Evolutionary conservation across 495 filamentous ascomycete species (phyloP).

Genomic region (Talaromyces adpressus): DNA sequence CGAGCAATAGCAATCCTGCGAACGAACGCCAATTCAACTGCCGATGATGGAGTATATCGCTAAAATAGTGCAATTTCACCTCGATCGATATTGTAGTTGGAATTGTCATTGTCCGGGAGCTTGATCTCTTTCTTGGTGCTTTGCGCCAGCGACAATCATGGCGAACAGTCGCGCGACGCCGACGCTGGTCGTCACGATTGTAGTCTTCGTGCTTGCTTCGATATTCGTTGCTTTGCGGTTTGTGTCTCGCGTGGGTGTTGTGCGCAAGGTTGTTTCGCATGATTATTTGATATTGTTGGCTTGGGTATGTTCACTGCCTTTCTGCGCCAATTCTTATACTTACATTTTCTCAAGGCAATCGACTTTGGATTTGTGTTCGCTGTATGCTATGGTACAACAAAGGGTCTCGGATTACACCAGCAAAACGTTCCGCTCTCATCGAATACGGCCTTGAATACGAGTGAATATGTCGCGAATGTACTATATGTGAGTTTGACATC

Average conservation of each 20-base stretch:
- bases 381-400: constrained; percentile 63
- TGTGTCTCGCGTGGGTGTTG: constrained; percentile 63
- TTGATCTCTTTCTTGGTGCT: not conserved
- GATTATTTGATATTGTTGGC: constrained; percentile 82
- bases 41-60: not conserved
- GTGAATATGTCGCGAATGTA: constrained; percentile 76
- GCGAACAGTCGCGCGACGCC: constrained; percentile 54
- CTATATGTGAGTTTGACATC: constrained; percentile 57
- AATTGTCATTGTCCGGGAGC: constrained; percentile 1
- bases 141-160: not conserved
- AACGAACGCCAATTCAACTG: not conserved
- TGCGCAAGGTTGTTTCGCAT: constrained; percentile 60
- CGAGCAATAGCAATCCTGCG: not conserved
- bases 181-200: constrained; percentile 69
- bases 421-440: constrained; percentile 45
- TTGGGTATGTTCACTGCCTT: constrained; percentile 49
- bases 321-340: not conserved
- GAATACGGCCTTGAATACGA: constrained; percentile 47
- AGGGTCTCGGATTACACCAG: constrained; percentile 75
- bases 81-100: not conserved
- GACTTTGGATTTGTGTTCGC: constrained; percentile 70
- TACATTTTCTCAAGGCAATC: constrained; percentile 39
- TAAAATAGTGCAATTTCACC: not conserved
- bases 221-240: constrained; percentile 68
- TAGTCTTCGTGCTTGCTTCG: constrained; percentile 58